phyloP scores from a whole-genome alignment of 441 rosid genomes.

The Gossypium schwendimanii region DNA sequence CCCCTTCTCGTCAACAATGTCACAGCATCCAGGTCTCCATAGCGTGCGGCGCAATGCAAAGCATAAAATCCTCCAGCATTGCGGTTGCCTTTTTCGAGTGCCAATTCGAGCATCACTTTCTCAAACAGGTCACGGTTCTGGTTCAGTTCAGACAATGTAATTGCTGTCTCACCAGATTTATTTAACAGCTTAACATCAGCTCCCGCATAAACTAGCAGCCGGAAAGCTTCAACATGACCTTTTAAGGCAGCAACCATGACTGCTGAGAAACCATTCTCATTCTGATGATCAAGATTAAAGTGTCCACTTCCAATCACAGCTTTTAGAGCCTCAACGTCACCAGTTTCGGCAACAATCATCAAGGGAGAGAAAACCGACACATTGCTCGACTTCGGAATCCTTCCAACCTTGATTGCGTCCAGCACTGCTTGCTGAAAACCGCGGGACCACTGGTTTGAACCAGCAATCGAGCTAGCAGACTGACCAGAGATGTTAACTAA shows the following conservation, averaged over 20 bases:
- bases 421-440: slow-evolving; percentile 60
- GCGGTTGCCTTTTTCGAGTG: slow-evolving; percentile 71
- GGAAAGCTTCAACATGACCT: slow-evolving; percentile 73
- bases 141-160: slow-evolving; percentile 53
- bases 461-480: slow-evolving; percentile 48
- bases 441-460: slow-evolving; percentile 53
- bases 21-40: slow-evolving; percentile 71
- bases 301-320: slow-evolving; percentile 35
- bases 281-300: slow-evolving; percentile 61
- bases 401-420: slow-evolving; percentile 47
- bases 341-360: slow-evolving; percentile 54
- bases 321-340: slow-evolving; percentile 59
- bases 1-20: slow-evolving; percentile 60
- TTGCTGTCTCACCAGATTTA: slow-evolving; percentile 71
- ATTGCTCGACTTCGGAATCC: slow-evolving; percentile 53
- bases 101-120: slow-evolving; percentile 91
- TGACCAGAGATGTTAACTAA: slow-evolving; percentile 42
- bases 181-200: slow-evolving; percentile 74
- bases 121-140: slow-evolving; percentile 62
- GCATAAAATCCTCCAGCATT: slow-evolving; percentile 77
- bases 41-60: slow-evolving; percentile 88
- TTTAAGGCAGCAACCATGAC: slow-evolving; percentile 75
- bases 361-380: slow-evolving; percentile 50
- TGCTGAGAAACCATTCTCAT: slow-evolving; percentile 73
- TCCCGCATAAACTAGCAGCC: slow-evolving; percentile 71